Percentiles rank a stretch among this genome's conserved stretches.
These are phyloP conservation scores for Fusarium hostae DNA, from an alignment of 2,329 filamentous ascomycete species.

Conservation along the genomic window DNA sequence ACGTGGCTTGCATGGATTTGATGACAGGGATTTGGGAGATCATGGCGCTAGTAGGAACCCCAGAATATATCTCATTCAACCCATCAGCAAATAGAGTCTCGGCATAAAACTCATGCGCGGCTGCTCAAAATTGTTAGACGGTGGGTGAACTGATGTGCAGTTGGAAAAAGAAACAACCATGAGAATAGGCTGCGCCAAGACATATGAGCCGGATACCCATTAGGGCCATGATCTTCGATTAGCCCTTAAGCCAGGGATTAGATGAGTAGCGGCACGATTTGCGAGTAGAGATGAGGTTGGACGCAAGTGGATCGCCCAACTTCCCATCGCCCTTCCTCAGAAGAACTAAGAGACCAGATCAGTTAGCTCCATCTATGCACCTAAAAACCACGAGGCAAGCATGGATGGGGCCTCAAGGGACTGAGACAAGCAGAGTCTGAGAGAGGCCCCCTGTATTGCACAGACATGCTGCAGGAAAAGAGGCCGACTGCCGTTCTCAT, in stretches of 20 bases:
- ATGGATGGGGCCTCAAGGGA: slow-evolving; percentile 21
- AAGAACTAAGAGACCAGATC: not conserved
- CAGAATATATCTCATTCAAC: not conserved
- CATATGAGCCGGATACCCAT: not conserved
- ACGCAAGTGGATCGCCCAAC: not conserved
- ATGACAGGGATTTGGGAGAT: slow-evolving; percentile 39
- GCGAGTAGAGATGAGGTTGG: not conserved
- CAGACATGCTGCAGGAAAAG: slow-evolving; percentile 8
- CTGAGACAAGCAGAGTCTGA: not conserved
- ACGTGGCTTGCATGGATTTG: slow-evolving; percentile 32
- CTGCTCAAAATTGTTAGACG: slow-evolving; percentile 5
- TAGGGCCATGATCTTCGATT: slow-evolving; percentile 5
- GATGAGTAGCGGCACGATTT: not conserved
- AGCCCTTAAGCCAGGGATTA: slow-evolving; percentile 5
- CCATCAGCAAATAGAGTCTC: slow-evolving; percentile 9
- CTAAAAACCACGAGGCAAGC: slow-evolving; percentile 32
- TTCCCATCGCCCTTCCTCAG: not conserved
- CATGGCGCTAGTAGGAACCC: slow-evolving; percentile 36
- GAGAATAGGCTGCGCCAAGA: not conserved
- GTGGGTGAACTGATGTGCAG: not conserved
- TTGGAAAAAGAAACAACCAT: not conserved
- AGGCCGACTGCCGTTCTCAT: not conserved
- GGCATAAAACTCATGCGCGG: slow-evolving; percentile 18
- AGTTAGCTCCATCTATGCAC: slow-evolving; percentile 10
- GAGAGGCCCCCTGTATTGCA: slow-evolving; percentile 17